Conservation (phyloP, 345 rosid species). For the Sonneratia alba region DNA sequence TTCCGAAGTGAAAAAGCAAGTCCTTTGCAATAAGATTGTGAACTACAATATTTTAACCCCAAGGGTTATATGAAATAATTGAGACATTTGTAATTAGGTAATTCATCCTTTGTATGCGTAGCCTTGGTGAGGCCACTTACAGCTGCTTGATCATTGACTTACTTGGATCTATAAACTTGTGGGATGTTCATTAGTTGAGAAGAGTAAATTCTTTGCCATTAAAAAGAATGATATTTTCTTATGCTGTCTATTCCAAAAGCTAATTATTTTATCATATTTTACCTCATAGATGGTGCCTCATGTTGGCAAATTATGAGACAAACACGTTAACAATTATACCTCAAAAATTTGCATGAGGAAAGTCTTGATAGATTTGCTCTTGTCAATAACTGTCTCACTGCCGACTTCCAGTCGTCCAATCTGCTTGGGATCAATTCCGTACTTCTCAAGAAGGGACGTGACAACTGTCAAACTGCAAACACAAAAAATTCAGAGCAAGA, state of each 20-base stretch:
- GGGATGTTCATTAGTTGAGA: too few species aligned
- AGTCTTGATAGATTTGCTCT: conserved; percentile 98
- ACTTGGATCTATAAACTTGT: too few species aligned
- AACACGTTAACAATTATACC: conserved; percentile 34
- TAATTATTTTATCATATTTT: background rate
- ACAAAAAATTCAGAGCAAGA: conserved; percentile 6
- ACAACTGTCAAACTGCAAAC: conserved; percentile 75
- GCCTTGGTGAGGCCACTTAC: too few species aligned
- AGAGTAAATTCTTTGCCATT: too few species aligned
- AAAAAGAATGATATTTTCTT: background rate
- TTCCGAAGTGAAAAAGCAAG: background rate
- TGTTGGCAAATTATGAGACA: background rate
- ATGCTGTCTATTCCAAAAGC: background rate
- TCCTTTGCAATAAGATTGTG: background rate
- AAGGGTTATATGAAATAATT: too few species aligned
- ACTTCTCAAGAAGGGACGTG: conserved; percentile 83
- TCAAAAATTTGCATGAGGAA: conserved; percentile 98
- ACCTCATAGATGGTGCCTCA: background rate
- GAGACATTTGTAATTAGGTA: too few species aligned
- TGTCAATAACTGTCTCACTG: conserved; percentile 97
- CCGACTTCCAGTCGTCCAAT: conserved; percentile 98
- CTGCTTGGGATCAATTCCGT: conserved; percentile 77
- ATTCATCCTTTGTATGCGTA: too few species aligned
- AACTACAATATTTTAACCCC: background rate
- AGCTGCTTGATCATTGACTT: too few species aligned